Percentiles rank a stretch among this genome's conserved stretches.
phyloP scores from a whole-genome alignment of 331 rosid genomes.

The Malus hybrid region DNA sequence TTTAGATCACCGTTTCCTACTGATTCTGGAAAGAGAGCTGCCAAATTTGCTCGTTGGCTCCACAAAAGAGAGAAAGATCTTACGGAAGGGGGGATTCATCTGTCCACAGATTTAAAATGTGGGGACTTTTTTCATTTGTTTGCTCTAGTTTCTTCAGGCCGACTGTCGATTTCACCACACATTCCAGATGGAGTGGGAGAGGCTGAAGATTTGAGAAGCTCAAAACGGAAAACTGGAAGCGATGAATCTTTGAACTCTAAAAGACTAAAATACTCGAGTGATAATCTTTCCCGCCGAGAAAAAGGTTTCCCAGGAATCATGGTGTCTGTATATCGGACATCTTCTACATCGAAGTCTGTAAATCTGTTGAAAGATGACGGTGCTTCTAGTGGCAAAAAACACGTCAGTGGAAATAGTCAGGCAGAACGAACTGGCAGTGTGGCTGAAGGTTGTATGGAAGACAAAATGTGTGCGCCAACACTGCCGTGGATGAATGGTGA shows the following conservation, averaged over 20 bases:
- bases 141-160: slow-evolving; percentile 68
- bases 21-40: slow-evolving; percentile 62
- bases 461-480: slow-evolving; percentile 40
- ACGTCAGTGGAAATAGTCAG: slow-evolving; percentile 17
- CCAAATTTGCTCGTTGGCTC: slow-evolving; percentile 60
- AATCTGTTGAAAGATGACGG: slow-evolving; percentile 37
- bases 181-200: slow-evolving; percentile 80
- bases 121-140: slow-evolving; percentile 77
- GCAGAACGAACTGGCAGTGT: slow-evolving; percentile 18
- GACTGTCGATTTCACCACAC: slow-evolving; percentile 55
- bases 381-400: slow-evolving; percentile 20
- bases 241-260: slow-evolving; percentile 38
- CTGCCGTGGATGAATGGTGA: slow-evolving; percentile 91
- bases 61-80: slow-evolving; percentile 56
- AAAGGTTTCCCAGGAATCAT: slow-evolving; percentile 84
- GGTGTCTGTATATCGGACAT: slow-evolving; percentile 33
- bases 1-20: slow-evolving; percentile 76
- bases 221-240: slow-evolving; percentile 48
- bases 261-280: slow-evolving; percentile 58
- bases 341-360: slow-evolving; percentile 44
- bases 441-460: slow-evolving; percentile 8
- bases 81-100: slow-evolving; percentile 41
- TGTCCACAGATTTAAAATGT: slow-evolving; percentile 60
- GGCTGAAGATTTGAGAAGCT: slow-evolving; percentile 63
- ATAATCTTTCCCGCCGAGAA: slow-evolving; percentile 73